Evolutionary conservation across 495 filamentous ascomycete genomes (phyloP).

Genomic region (Pseudevernia furfuracea): DNA sequence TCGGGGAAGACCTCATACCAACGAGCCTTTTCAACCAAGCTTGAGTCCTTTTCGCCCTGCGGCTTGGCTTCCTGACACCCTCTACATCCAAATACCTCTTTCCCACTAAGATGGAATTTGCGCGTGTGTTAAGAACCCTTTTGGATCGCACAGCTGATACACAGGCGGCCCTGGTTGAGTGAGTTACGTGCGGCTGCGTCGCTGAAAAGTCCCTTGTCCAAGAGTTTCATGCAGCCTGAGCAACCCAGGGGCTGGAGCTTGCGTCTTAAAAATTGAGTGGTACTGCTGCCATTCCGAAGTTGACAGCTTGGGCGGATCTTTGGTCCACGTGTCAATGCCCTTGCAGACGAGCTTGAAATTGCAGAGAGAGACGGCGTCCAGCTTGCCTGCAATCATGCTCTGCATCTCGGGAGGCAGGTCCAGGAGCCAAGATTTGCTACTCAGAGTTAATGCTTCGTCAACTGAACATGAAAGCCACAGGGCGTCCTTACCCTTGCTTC

Average conservation of each 20-base stretch:
- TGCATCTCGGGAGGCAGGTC: not conserved
- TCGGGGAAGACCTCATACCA: not conserved
- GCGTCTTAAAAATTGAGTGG: not conserved
- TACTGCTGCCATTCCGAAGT: not conserved
- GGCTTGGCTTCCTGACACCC: constrained; percentile 7
- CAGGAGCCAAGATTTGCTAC: not conserved
- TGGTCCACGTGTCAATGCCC: not conserved
- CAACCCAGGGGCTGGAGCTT: not conserved
- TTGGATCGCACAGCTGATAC: constrained; percentile 5
- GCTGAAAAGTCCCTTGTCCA: not conserved
- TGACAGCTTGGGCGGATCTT: not conserved
- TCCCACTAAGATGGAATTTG: not conserved
- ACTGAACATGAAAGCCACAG: not conserved
- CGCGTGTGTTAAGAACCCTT: not conserved
- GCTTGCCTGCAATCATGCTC: not conserved
- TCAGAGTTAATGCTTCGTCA: not conserved
- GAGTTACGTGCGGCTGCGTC: not conserved
- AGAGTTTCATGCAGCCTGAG: not conserved
- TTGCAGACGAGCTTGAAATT: constrained; percentile 5
- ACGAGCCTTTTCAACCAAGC: not conserved
- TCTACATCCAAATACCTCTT: constrained; percentile 2
- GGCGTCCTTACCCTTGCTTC: not conserved
- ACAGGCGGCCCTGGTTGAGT: not conserved
- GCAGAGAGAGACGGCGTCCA: not conserved
- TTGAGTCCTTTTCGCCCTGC: not conserved